phyloP scores from a whole-genome alignment of 345 rosid genomes.

The Streptanthus diversifolius region DNA sequence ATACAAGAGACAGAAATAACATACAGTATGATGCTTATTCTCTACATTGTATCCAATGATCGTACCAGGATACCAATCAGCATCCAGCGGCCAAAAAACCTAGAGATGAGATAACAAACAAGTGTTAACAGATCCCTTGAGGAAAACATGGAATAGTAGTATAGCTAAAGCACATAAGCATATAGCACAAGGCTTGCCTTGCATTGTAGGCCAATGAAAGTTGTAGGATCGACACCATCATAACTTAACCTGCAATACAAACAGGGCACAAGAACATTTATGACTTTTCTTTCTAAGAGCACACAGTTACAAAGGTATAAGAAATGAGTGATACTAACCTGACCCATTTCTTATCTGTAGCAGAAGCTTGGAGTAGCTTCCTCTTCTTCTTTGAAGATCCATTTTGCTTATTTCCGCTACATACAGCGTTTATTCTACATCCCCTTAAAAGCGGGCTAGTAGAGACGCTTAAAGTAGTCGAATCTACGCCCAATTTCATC shows the following conservation, averaged over 20 bases:
- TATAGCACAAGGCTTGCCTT: constrained; percentile 55
- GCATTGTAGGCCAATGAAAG: constrained; percentile 77
- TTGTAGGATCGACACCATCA: constrained; percentile 64
- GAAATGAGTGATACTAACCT: constrained; percentile 48
- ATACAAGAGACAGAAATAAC: constrained; percentile 17
- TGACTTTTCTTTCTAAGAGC: not conserved
- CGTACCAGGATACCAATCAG: constrained; percentile 81
- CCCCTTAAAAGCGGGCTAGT: constrained; percentile 60
- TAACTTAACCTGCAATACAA: constrained; percentile 55
- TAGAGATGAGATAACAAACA: constrained; percentile 37
- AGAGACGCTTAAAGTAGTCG: constrained; percentile 37
- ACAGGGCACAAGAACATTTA: not conserved
- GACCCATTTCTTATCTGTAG: constrained; percentile 66
- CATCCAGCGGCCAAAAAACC: constrained; percentile 99
- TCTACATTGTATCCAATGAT: constrained; percentile 61
- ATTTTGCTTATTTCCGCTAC: constrained; percentile 18
- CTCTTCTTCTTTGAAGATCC: constrained; percentile 39
- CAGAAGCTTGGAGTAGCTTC: constrained; percentile 31
- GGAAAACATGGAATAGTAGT: not conserved
- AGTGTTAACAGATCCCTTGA: not conserved
- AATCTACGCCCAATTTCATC: constrained; percentile 64
- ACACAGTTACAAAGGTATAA: not conserved
- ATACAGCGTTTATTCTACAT: constrained; percentile 40
- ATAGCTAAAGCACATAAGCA: not conserved
- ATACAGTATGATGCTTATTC: constrained; percentile 64